Base-by-base conservation (phyloP, 306 rosid species). In the Citrullus colocynthis region DNA sequence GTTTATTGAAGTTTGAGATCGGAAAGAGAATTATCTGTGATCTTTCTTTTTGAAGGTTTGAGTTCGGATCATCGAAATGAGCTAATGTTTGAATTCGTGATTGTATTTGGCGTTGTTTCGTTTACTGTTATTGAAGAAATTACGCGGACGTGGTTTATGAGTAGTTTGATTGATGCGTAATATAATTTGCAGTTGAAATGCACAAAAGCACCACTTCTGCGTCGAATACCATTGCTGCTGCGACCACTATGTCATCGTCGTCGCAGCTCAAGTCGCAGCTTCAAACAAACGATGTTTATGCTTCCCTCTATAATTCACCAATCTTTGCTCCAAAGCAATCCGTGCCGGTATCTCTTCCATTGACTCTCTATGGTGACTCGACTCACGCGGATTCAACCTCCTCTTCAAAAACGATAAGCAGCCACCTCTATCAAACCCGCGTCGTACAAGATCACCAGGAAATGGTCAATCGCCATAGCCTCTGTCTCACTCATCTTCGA, bases 391-490 rank as follows among this genome's bases (percentile, higher is more conserved):
- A 59, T 7, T 45, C 72, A 42, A 55, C 44, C 61, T 44, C 78
- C 41, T 55, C 48, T 65, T 78, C 90, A 1, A 78, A 60, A 63
- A 41, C 72, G 0, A 37, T 18, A 13, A 36, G 81, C 65, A 78
- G 61, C 78, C 62, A 61, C 59, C 84, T 42, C 86, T 54, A 82
- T 87, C 58, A 88, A 84, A 73, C 58, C 15, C 78, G 85, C 69
- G 80, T 81, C 7, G 79, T 90, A 18, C 94, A 91, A 81, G 91
- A 89, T 48, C 97, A 89, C 80, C 98, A 94, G 81, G 98, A 94
- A 57, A 87, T 91, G 95, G 90, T 94, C 76, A 94, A 94, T 83
- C 91, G 97, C 13, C 93, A 89, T 32, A 90, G 85, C 71, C 88
- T 92, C 88, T 90, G 89, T 78, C 93, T 94, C 74, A 82, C 74